Base-by-base conservation (phyloP, 2,329 filamentous ascomycete species). In the Talaromyces sp. region DNA sequence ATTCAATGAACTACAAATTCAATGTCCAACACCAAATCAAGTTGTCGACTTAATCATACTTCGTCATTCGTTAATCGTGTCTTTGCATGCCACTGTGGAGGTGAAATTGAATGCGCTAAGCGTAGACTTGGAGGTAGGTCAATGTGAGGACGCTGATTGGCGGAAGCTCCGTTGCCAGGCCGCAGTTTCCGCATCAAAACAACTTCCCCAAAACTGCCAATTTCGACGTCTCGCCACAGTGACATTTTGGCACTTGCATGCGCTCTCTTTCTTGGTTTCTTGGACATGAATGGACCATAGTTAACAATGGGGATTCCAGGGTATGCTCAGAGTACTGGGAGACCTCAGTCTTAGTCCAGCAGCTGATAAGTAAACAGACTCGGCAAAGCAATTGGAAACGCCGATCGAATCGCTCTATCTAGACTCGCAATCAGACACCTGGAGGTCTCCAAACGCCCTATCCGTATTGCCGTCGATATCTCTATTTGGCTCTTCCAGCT, bases 401-500 rank as follows among this genome's bases (percentile, higher is more conserved):
- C 93, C 63, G 84, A 90, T 73, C 87, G 93, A 66, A 83, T 96
- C 63, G 90, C 95, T 19, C 84, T 99, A 10, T 87, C 91, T 39
- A 96, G 92, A 73, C 85, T 98, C 60, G 90, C 93, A 35, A 84
- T 93, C 54, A 87, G 93, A 57, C 89, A 91, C 70, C 86, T 96
- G 68, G 87, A 92, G 72, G 78, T 84, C 62, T 87, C 87, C 11
- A 85, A 86, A 27, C 85, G 89, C 1, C 93, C 93, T 0, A 82
- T 98, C 47, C 89, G 93, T 47, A 84, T 99, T 56, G 95, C 95
- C 45, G 90, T 99, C 69, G 95, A 99, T 75, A 90, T 96, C 70
- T 92, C 93, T 2, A 98, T 99, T 74, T 99, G 95, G 95, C 90
- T 97, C 52, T 98, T 97, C 73, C 95, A 99, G 73, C 89, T 89